These are phyloP conservation scores for Phytophthora europaea DNA, from an alignment of 352 stramenopile species.

Conservation along the genomic window DNA sequence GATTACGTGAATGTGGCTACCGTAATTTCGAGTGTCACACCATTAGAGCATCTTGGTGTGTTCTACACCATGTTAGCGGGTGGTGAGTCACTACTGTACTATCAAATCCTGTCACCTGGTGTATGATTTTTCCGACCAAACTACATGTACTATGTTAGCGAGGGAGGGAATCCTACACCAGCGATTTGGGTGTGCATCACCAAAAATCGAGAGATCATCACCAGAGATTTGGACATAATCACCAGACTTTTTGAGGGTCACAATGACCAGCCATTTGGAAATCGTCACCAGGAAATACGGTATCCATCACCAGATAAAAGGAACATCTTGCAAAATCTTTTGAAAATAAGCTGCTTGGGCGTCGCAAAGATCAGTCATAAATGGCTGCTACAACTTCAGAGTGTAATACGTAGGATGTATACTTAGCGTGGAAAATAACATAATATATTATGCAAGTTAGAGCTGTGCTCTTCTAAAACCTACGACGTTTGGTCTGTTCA, in stretches of 20 bases:
- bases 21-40: too few relatives aligned
- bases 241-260: neutral
- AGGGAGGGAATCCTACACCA: neutral
- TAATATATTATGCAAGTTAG: neutral
- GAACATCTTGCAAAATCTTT: neutral
- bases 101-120: too few relatives aligned
- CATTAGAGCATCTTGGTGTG: too few relatives aligned
- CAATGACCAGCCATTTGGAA: neutral
- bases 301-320: neutral
- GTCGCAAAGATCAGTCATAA: neutral
- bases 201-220: neutral
- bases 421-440: neutral
- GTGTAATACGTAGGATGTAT: neutral
- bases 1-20: too few relatives aligned
- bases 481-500: neutral
- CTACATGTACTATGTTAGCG: too few relatives aligned
- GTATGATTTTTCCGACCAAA: too few relatives aligned
- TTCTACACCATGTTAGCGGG: too few relatives aligned
- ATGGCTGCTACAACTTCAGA: too few relatives aligned
- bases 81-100: too few relatives aligned
- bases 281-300: neutral
- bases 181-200: neutral
- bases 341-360: neutral
- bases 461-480: neutral
- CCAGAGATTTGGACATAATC: neutral